phyloP scores from a whole-genome alignment of 2,329 filamentous ascomycete genomes.

The Stemphylium beticola region DNA sequence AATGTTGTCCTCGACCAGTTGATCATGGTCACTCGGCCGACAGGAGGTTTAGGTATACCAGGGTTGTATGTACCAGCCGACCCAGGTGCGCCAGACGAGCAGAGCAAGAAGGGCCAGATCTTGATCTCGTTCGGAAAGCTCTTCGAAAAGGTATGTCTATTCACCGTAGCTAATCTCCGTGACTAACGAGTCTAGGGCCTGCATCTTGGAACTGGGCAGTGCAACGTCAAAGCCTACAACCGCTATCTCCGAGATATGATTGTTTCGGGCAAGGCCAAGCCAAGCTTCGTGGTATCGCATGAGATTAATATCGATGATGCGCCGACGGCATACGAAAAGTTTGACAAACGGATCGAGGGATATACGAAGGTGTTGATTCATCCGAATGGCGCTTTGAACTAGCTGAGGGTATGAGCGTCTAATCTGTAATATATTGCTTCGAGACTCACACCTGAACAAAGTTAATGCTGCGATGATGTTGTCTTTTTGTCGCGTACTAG shows the following conservation, averaged over 20 bases:
- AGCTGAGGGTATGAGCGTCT: conserved; percentile 15
- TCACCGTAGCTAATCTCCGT: background rate
- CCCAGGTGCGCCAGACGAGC: conserved; percentile 67
- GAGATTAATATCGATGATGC: conserved; percentile 69
- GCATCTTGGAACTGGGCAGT: conserved; percentile 66
- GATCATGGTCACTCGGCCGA: conserved; percentile 67
- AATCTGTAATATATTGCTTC: background rate
- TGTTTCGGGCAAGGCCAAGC: conserved; percentile 68
- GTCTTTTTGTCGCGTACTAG: background rate
- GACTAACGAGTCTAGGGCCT: conserved; percentile 56
- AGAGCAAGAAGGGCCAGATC: conserved; percentile 68
- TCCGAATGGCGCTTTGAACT: conserved; percentile 60
- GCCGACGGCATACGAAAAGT: conserved; percentile 67
- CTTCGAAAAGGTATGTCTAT: conserved; percentile 65
- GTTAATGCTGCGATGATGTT: background rate
- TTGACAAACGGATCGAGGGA: conserved; percentile 69
- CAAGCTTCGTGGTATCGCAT: conserved; percentile 70
- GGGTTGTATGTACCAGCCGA: conserved; percentile 62
- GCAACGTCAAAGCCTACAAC: conserved; percentile 73
- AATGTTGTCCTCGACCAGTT: conserved; percentile 69
- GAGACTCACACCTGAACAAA: conserved; percentile 3
- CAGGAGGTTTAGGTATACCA: conserved; percentile 67
- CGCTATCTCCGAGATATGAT: conserved; percentile 70
- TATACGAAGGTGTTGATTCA: conserved; percentile 73
- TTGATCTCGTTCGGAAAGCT: conserved; percentile 70